phyloP scores from a whole-genome alignment of 495 filamentous ascomycete species.

The Aspergillus sparsus region DNA sequence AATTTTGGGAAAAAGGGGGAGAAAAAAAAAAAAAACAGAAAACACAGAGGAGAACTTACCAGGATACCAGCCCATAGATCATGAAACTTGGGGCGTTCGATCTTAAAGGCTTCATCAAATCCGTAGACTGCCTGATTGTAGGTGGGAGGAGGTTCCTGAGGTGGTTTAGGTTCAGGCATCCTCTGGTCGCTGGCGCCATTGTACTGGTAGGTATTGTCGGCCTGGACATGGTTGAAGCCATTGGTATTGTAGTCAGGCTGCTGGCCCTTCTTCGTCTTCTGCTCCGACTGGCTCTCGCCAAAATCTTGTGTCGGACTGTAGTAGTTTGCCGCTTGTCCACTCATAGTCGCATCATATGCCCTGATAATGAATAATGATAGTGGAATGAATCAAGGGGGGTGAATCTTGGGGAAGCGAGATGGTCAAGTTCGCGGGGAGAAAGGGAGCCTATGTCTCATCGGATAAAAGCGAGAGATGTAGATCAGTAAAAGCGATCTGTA shows the following conservation, averaged over 20 bases:
- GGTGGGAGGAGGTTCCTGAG: slow-evolving; percentile 35
- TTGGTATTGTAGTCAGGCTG: slow-evolving; percentile 19
- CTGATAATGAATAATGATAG: slow-evolving; percentile 3
- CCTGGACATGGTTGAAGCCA: slow-evolving; percentile 12
- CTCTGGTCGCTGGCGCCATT: slow-evolving; percentile 25
- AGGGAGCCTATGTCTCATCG: neutral
- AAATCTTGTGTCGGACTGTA: slow-evolving; percentile 38
- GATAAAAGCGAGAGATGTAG: neutral
- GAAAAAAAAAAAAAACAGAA: neutral
- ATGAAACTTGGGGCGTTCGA: slow-evolving; percentile 82
- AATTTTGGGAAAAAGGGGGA: neutral
- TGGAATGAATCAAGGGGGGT: neutral
- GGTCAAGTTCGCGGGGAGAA: neutral
- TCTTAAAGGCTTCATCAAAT: slow-evolving; percentile 78
- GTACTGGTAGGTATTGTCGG: slow-evolving; percentile 21
- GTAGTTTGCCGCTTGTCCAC: slow-evolving; percentile 46
- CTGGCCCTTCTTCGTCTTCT: slow-evolving; percentile 11
- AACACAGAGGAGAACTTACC: slow-evolving; percentile 40
- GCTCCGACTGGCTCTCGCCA: slow-evolving; percentile 26
- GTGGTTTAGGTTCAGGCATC: slow-evolving; percentile 33
- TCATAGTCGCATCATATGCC: slow-evolving; percentile 35
- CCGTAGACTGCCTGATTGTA: slow-evolving; percentile 33
- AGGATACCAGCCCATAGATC: slow-evolving; percentile 85
- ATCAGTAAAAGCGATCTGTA: neutral
- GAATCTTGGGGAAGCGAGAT: neutral